Evolutionary conservation across 176 grass and related monocot genomes (phyloP).

Genomic region (Musa troglodytarum): DNA sequence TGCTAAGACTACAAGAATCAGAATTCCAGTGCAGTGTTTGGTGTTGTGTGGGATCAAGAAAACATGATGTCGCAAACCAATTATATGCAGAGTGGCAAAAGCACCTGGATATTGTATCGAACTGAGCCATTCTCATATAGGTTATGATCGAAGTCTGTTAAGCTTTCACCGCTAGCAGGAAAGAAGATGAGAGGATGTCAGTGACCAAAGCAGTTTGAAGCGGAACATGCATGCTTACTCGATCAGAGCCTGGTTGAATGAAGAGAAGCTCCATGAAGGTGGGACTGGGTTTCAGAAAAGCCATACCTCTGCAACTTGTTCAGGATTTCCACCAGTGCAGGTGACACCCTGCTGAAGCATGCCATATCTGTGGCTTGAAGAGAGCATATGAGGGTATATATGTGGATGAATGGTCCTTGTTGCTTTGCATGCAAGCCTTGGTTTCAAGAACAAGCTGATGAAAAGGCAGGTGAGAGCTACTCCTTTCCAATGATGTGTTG

Average conservation of each 20-base stretch:
- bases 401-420: slow-evolving; percentile 15
- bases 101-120: slow-evolving; percentile 65
- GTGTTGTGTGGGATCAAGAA: too few relatives aligned
- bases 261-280: background rate
- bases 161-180: slow-evolving; percentile 37
- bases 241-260: background rate
- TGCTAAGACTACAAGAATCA: too few relatives aligned
- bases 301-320: slow-evolving; percentile 58
- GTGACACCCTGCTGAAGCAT: slow-evolving; percentile 61
- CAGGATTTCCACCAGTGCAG: slow-evolving; percentile 49
- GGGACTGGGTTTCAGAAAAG: background rate
- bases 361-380: slow-evolving; percentile 32
- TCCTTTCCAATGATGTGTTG: slow-evolving; percentile 28
- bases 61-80: background rate
- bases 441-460: slow-evolving; percentile 16
- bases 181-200: background rate
- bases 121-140: slow-evolving; percentile 71
- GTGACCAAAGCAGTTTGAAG: background rate
- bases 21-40: too few relatives aligned
- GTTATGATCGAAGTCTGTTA: slow-evolving; percentile 64
- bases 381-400: slow-evolving; percentile 18
- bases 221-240: background rate
- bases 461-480: slow-evolving; percentile 27
- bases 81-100: background rate
- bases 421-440: slow-evolving; percentile 18